Evolutionary conservation across 2,329 filamentous ascomycete genomes (phyloP).

Genomic region (Neocucurbitaria cava): DNA sequence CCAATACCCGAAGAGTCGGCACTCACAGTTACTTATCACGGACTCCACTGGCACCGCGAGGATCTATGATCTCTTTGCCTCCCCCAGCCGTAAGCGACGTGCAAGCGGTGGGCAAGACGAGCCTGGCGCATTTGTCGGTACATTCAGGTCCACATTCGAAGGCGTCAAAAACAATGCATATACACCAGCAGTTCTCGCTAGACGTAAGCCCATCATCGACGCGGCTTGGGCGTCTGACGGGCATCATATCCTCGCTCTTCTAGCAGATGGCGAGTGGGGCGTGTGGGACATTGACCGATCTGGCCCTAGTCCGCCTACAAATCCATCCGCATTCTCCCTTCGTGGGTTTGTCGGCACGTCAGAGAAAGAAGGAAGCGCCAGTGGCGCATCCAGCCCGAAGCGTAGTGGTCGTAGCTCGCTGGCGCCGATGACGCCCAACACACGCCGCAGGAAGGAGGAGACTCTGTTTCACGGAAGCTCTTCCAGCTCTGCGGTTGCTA

Average conservation of each 20-base stretch:
- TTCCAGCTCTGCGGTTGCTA: constrained; percentile 36
- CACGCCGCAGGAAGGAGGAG: constrained; percentile 54
- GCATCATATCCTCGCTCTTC: constrained; percentile 54
- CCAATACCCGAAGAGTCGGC: constrained; percentile 59
- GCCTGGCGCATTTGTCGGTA: constrained; percentile 37
- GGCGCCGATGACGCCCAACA: constrained; percentile 61
- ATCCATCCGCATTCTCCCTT: constrained; percentile 44
- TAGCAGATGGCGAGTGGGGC: constrained; percentile 61
- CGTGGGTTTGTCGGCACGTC: constrained; percentile 45
- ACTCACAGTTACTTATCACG: constrained; percentile 62
- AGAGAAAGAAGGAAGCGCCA: constrained; percentile 28
- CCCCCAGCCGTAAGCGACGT: constrained; percentile 28
- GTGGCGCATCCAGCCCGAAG: constrained; percentile 38
- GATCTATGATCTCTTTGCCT: constrained; percentile 62
- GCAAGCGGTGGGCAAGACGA: constrained; percentile 22
- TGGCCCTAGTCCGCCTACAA: constrained; percentile 37
- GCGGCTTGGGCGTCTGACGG: constrained; percentile 57
- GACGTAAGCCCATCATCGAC: constrained; percentile 57
- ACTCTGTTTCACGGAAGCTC: constrained; percentile 53
- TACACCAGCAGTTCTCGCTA: constrained; percentile 40
- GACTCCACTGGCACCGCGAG: constrained; percentile 64
- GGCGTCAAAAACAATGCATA: constrained; percentile 30
- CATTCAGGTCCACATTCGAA: constrained; percentile 45
- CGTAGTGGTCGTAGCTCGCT: constrained; percentile 47
- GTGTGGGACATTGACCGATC: constrained; percentile 56